These are phyloP conservation scores for Cyberlindnera americana DNA, from an alignment of 805 yeast species.

Conservation along the genomic window DNA sequence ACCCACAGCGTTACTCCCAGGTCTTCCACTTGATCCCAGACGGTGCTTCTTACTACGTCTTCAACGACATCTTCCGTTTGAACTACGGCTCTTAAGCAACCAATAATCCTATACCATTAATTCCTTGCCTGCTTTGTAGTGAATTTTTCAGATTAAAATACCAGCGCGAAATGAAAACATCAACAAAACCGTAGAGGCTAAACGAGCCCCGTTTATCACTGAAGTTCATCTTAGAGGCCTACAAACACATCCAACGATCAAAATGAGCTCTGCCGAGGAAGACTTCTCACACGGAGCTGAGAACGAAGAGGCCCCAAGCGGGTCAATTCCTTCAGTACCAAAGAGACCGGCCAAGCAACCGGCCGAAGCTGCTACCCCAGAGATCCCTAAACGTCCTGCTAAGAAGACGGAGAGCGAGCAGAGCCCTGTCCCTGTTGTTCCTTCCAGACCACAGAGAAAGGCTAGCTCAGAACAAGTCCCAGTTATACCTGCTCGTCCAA, in stretches of 20 bases:
- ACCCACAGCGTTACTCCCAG: slow-evolving; percentile 95
- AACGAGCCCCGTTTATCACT: no score
- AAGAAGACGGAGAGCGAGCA: slow-evolving; percentile 3
- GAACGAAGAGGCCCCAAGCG: background rate
- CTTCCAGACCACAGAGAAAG: slow-evolving; percentile 12
- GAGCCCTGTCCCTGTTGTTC: slow-evolving; percentile 7
- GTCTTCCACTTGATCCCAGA: slow-evolving; percentile 97
- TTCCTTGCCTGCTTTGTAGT: background rate
- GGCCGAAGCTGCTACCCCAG: background rate
- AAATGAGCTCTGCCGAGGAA: no score
- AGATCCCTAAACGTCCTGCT: slow-evolving; percentile 12
- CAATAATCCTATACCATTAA: background rate
- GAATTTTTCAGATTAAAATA: background rate
- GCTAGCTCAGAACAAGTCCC: background rate
- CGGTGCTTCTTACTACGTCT: slow-evolving; percentile 84
- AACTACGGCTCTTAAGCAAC: slow-evolving; percentile 59
- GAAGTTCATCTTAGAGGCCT: no score
- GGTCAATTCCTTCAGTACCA: slow-evolving; percentile 15
- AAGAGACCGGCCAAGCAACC: slow-evolving; percentile 11
- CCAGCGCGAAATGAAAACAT: background rate
- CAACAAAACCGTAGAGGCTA: no score
- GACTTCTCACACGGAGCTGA: slow-evolving; percentile 1
- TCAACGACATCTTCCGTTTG: slow-evolving; percentile 95
- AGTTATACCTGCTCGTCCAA: background rate
- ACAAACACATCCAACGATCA: no score